These are phyloP conservation scores for Verticillium longisporum DNA, from an alignment of 2,329 filamentous ascomycete species.

Conservation along the genomic window DNA sequence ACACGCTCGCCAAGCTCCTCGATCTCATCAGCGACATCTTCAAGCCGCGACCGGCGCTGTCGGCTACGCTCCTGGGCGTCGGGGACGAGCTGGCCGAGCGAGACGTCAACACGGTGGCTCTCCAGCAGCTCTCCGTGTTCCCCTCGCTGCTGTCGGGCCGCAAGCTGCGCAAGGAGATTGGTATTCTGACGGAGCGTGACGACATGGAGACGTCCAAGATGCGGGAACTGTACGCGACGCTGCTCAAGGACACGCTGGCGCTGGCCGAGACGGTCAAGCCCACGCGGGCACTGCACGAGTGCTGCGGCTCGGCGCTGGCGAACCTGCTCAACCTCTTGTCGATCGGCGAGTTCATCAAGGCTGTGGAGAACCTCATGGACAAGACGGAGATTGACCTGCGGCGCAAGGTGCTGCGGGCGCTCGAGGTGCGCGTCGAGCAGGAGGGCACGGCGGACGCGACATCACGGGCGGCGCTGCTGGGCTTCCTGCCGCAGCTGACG, in stretches of 20 bases:
- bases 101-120: conserved; percentile 43
- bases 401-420: conserved; percentile 67
- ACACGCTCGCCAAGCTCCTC: conserved; percentile 71
- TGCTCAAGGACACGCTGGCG: conserved; percentile 58
- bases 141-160: conserved; percentile 52
- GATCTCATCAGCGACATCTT: conserved; percentile 70
- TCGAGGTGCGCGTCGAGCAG: conserved; percentile 72
- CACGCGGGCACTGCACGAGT: conserved; percentile 46
- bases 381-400: conserved; percentile 68
- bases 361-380: conserved; percentile 74
- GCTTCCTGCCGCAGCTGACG: conserved; percentile 74
- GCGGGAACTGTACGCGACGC: conserved; percentile 60
- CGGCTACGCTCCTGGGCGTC: conserved; percentile 61
- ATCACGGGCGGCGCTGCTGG: conserved; percentile 65
- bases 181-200: conserved; percentile 50
- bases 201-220: conserved; percentile 61
- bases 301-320: conserved; percentile 65
- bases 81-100: conserved; percentile 35
- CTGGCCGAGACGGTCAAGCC: conserved; percentile 59
- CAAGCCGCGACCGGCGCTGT: conserved; percentile 66
- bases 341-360: conserved; percentile 81
- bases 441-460: conserved; percentile 62
- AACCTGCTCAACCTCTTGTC: conserved; percentile 80
- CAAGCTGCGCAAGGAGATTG: conserved; percentile 48
- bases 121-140: conserved; percentile 49